Evolutionary conservation across 164 flowering plant species (phyloP).

Genomic region (Vitis vinifera): ASM3070453v1 NC_081805.1:24393001-24393500

Average conservation of each 20-base stretch:
- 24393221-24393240: constrained; percentile 35
- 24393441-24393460: constrained; percentile 69
- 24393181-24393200: constrained; percentile 7
- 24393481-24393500: constrained; percentile 81
- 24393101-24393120: constrained; percentile 60
- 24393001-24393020: constrained; percentile 15
- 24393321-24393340: constrained; percentile 7
- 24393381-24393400: constrained; percentile 78
- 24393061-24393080: constrained; percentile 34
- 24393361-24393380: constrained; percentile 41
- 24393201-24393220: not conserved
- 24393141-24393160: constrained; percentile 57
- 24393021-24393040: constrained; percentile 7
- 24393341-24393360: constrained; percentile 2
- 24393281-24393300: constrained; percentile 9
- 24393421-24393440: constrained; percentile 80
- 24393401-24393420: constrained; percentile 66
- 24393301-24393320: constrained; percentile 9
- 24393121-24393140: constrained; percentile 61
- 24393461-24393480: constrained; percentile 53
- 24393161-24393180: constrained; percentile 31
- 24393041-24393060: not conserved
- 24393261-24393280: constrained; percentile 22
- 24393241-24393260: constrained; percentile 57
- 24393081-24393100: constrained; percentile 72